Conservation (phyloP, 495 filamentous ascomycete genomes). For the Oidiodendron maius region DNA sequence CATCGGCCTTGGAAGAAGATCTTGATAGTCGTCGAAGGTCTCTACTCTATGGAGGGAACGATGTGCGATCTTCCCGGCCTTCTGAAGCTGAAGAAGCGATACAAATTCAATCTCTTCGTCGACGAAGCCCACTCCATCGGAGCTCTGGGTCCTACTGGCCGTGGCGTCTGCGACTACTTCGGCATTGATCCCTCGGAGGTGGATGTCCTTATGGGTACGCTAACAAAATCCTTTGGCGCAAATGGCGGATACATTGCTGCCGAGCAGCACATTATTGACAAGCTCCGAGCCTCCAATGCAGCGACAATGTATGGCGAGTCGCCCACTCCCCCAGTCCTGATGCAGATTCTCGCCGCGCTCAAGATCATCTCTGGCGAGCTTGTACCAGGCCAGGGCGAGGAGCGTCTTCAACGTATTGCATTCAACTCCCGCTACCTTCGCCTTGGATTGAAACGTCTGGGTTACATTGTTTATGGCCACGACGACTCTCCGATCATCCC, state of each 20-base stretch:
- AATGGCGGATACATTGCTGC: constrained; percentile 95
- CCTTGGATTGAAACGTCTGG: constrained; percentile 91
- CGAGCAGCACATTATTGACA: constrained; percentile 86
- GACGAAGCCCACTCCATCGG: constrained; percentile 98
- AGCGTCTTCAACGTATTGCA: constrained; percentile 89
- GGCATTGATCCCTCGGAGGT: constrained; percentile 80
- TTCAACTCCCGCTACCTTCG: constrained; percentile 99
- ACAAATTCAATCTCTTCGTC: constrained; percentile 93
- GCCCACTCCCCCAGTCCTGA: constrained; percentile 76
- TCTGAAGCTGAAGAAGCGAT: constrained; percentile 78
- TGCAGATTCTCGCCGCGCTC: constrained; percentile 80
- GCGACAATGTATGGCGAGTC: constrained; percentile 85
- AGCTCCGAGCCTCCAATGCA: constrained; percentile 78
- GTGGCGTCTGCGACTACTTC: constrained; percentile 97
- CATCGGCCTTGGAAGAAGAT: constrained; percentile 99
- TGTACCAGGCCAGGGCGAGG: constrained; percentile 85
- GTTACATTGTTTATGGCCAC: constrained; percentile 93
- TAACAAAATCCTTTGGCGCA: constrained; percentile 97
- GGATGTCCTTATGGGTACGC: constrained; percentile 95
- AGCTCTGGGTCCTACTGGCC: constrained; percentile 79
- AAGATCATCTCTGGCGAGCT: constrained; percentile 85
- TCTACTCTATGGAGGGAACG: constrained; percentile 99
- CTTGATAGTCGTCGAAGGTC: constrained; percentile 88
- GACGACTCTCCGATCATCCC: constrained; percentile 98
- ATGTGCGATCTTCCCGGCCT: constrained; percentile 94